Conservation (phyloP, 2,329 filamentous ascomycete genomes). For the Trichoderma pleuroti region DNA sequence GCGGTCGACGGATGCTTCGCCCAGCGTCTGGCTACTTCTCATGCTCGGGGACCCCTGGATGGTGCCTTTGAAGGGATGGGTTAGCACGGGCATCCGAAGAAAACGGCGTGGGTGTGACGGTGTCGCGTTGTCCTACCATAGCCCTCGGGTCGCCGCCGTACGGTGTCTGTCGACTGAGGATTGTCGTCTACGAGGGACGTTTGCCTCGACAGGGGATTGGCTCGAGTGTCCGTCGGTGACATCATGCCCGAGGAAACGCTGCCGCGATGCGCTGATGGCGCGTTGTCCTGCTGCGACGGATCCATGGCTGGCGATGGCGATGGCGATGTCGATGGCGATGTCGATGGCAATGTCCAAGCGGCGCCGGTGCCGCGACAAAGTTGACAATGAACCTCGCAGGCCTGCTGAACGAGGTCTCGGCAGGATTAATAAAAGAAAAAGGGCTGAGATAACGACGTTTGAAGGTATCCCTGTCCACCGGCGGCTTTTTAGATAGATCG, state of each 20-base stretch:
- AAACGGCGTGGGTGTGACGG: background rate
- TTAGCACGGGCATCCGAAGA: background rate
- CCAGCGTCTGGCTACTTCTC: constrained; percentile 32
- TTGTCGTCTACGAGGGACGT: constrained; percentile 39
- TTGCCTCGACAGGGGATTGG: constrained; percentile 34
- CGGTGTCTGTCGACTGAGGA: constrained; percentile 57
- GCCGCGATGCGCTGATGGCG: constrained; percentile 35
- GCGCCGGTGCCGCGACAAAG: constrained; percentile 11
- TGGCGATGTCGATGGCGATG: background rate
- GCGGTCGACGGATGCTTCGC: constrained; percentile 38
- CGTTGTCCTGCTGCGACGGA: constrained; percentile 34
- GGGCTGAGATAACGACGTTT: constrained; percentile 7
- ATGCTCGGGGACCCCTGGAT: constrained; percentile 25
- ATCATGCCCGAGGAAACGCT: constrained; percentile 37
- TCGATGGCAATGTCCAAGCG: background rate
- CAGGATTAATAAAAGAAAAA: constrained; percentile 12
- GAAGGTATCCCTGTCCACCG: constrained; percentile 12
- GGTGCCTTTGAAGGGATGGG: constrained; percentile 24
- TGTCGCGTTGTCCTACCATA: constrained; percentile 47
- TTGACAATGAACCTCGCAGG: constrained; percentile 4
- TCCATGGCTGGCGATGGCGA: constrained; percentile 41
- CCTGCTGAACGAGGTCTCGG: constrained; percentile 1
- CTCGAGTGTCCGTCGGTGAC: constrained; percentile 50
- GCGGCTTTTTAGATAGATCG: constrained; percentile 8
- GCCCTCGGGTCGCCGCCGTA: constrained; percentile 54